A percentile compares a stretch with the other conserved stretches of the same genome.
phyloP scores from a whole-genome alignment of 225 moss, liverwort and hornwort genomes.

The Anthoceros angustus region DNA sequence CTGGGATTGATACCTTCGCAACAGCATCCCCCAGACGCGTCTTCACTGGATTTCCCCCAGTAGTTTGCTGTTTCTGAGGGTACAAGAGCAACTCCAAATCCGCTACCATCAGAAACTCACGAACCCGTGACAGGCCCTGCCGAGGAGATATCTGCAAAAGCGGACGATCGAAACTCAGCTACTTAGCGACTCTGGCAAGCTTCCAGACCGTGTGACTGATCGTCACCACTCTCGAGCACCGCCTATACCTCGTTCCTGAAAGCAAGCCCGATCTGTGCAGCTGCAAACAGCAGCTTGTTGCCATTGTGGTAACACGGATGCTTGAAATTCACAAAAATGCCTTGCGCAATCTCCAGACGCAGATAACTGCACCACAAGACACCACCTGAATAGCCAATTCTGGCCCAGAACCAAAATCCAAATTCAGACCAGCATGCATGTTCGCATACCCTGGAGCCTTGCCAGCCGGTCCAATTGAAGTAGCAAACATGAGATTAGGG shows the following conservation, averaged over 20 bases:
- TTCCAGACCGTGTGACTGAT: not conserved
- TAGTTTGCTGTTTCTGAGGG: conserved; percentile 43
- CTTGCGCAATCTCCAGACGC: conserved; percentile 94
- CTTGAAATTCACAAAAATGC: conserved; percentile 79
- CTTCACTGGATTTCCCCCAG: conserved; percentile 36
- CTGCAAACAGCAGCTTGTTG: conserved; percentile 75
- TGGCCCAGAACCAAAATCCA: not conserved
- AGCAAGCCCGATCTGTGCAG: conserved; percentile 93
- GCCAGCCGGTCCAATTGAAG: conserved; percentile 82
- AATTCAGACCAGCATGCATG: not conserved
- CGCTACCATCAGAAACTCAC: conserved; percentile 65
- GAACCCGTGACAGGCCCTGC: conserved; percentile 70
- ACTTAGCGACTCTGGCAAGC: not conserved
- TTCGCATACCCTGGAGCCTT: conserved; percentile 45
- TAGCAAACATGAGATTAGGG: conserved; percentile 91
- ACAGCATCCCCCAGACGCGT: conserved; percentile 72
- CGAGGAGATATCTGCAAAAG: conserved; percentile 57
- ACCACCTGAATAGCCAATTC: not conserved
- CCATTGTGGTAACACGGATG: conserved; percentile 64
- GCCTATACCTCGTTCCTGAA: conserved; percentile 74
- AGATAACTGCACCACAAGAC: conserved; percentile 35
- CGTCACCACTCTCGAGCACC: not conserved
- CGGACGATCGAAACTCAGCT: not conserved
- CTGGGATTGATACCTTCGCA: conserved; percentile 22
- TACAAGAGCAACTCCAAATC: conserved; percentile 49